These are phyloP conservation scores for Suaeda aralocaspica DNA, from an alignment of 148 eudicot genomes.

Conservation along the genomic window DNA sequence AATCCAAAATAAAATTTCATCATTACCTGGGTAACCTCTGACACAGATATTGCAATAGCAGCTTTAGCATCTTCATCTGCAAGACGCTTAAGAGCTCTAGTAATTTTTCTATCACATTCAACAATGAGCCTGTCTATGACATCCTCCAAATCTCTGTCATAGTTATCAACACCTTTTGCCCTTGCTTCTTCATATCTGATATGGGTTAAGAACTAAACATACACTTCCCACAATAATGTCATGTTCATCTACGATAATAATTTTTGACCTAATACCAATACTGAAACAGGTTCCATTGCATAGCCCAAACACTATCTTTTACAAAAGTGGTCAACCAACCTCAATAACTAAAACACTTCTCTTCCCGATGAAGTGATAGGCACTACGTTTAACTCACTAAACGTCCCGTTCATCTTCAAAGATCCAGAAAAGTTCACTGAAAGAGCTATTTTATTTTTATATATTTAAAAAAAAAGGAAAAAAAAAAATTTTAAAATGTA, in stretches of 20 bases:
- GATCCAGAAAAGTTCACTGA: neutral
- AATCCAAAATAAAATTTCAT: neutral
- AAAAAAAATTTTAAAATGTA: neutral
- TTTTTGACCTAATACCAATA: neutral
- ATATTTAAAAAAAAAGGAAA: neutral
- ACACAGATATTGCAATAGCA: constrained; percentile 88
- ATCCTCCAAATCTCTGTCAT: constrained; percentile 92
- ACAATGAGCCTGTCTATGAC: constrained; percentile 87
- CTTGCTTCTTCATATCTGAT: constrained; percentile 80
- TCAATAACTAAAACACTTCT: neutral
- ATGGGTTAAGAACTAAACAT: constrained; percentile 36
- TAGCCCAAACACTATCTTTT: too few relatives aligned
- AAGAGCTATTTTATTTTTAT: neutral
- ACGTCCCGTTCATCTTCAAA: too few relatives aligned
- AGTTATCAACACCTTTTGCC: constrained; percentile 69
- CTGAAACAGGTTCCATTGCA: neutral
- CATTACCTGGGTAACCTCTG: constrained; percentile 83
- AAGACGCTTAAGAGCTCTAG: constrained; percentile 90
- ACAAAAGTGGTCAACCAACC: neutral
- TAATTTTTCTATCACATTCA: constrained; percentile 88
- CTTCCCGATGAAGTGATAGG: neutral
- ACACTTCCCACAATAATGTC: neutral
- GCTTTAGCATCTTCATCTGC: constrained; percentile 98
- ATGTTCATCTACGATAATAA: neutral
- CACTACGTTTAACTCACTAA: neutral